phyloP scores from a whole-genome alignment of 768 basidiomycete species.

The Suillus luteus region DNA sequence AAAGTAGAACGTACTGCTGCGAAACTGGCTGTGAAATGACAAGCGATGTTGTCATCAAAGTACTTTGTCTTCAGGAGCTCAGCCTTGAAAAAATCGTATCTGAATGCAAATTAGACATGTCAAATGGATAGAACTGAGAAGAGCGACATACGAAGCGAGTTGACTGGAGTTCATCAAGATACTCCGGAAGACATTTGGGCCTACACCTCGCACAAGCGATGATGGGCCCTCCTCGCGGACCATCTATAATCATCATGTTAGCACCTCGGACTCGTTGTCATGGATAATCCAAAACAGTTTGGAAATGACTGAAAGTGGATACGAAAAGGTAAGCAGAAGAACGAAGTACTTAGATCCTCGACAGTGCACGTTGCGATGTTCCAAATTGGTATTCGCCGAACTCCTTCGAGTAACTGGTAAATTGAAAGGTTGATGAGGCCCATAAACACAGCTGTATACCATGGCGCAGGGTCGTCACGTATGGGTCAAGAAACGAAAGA shows the following conservation, averaged over 20 bases:
- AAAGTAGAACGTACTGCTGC: slow-evolving; percentile 60
- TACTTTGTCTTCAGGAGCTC: slow-evolving; percentile 71
- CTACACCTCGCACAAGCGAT: slow-evolving; percentile 74
- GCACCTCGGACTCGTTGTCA: slow-evolving; percentile 2
- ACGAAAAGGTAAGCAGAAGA: neutral
- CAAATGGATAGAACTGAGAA: neutral
- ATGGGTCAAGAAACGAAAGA: neutral
- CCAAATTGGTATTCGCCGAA: neutral
- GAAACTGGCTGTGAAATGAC: slow-evolving; percentile 86
- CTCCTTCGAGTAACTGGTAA: neutral
- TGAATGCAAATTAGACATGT: slow-evolving; percentile 25
- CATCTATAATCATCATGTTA: slow-evolving; percentile 53
- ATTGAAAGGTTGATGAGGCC: neutral
- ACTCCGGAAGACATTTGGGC: slow-evolving; percentile 85
- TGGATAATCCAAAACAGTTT: slow-evolving; percentile 14
- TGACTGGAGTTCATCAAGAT: slow-evolving; percentile 92
- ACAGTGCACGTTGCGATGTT: neutral
- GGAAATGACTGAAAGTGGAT: neutral
- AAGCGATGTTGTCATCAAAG: slow-evolving; percentile 79
- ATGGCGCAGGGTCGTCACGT: neutral
- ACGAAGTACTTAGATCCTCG: neutral
- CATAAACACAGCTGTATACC: neutral
- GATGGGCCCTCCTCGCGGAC: slow-evolving; percentile 82
- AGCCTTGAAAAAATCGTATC: slow-evolving; percentile 91
- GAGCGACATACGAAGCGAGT: slow-evolving; percentile 72